Evolutionary conservation across 106 monocot genomes (phyloP).

Genomic region (Alisma plantagoaquatica): DNA sequence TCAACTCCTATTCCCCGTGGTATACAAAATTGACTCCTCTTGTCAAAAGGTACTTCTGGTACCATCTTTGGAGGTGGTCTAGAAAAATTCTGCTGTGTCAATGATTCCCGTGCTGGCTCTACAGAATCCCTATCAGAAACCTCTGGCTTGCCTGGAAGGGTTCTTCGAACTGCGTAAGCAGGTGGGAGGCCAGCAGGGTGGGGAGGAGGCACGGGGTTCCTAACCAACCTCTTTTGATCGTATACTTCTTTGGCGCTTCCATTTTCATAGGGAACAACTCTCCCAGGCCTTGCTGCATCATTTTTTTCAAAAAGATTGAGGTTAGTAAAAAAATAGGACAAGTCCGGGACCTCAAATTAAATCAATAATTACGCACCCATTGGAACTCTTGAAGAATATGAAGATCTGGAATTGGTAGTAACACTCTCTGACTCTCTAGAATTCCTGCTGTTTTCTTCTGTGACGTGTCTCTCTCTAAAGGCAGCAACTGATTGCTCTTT

Average conservation of each 20-base stretch:
- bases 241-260: conserved; percentile 30
- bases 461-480: conserved; percentile 16
- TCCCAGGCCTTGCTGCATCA: conserved; percentile 59
- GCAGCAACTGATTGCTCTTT: conserved; percentile 28
- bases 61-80: conserved; percentile 24
- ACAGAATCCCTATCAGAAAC: background rate
- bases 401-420: conserved; percentile 14
- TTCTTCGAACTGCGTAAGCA: conserved; percentile 26
- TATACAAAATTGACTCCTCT: no score
- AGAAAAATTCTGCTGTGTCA: conserved; percentile 38
- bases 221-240: conserved; percentile 52
- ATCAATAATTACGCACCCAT: conserved; percentile 13
- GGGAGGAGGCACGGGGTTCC: conserved; percentile 34
- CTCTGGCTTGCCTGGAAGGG: conserved; percentile 12
- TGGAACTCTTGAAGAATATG: conserved; percentile 33
- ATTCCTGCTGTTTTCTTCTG: conserved; percentile 14
- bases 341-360: background rate
- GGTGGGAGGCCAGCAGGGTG: conserved; percentile 23
- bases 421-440: conserved; percentile 20
- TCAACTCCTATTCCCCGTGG: no score
- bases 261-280: conserved; percentile 58
- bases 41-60: conserved; percentile 14
- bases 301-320: background rate
- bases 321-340: no score
- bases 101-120: conserved; percentile 18